Evolutionary conservation across 1,139 yeast species (phyloP), one percentile per base, ranked within the genome.

Genomic region (Entelexis sorbosivorans): DNA sequence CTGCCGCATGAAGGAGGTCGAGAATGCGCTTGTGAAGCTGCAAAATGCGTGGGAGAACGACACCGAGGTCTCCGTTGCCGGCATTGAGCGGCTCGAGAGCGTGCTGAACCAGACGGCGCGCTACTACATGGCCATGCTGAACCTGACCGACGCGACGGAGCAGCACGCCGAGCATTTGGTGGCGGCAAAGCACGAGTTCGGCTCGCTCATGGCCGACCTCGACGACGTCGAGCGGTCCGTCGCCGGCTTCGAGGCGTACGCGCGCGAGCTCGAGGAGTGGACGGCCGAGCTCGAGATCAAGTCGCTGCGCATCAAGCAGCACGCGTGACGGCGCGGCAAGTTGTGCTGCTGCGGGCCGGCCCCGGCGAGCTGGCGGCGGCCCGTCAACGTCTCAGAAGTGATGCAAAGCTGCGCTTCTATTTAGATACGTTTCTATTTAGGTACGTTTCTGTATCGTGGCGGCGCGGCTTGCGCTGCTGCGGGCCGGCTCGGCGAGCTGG

Each of bases 221-320:
- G 54, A 55, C 32, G 38, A 20, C 6, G 47, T 52, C 14, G 87
- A 78, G 50, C 47, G 60, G 1, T 72, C 73, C 47, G 73, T 78
- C 1, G 68, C 64, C 13, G 67, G 69, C 38, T 62, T 82, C 50
- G 78, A 75, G 48, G 61, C 60, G 0, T 60, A 82, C 5, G 72
- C 75, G 1, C 61, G 64, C 7, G 88, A 83, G 58, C 63, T 83
- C 48, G 84, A 80, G 54, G 71, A 69, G 50, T 82, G 83, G 80
- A 72, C 83, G 1, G 64, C 68, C 26, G 82, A 79, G 54, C 60
- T 79, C 44, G 77, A 73, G 46, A 70, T 68, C 5, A 73, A 73
- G 44, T 32, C 54, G 19, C 20, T 28, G 26, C 22, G 55, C n/a
- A 33, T 40, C 26, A 40, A 40, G 34, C 44, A 28, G 16, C 24